Evolutionary conservation across 2,329 filamentous ascomycete genomes (phyloP).

Genomic region (Tricladium varicosporioides): DNA sequence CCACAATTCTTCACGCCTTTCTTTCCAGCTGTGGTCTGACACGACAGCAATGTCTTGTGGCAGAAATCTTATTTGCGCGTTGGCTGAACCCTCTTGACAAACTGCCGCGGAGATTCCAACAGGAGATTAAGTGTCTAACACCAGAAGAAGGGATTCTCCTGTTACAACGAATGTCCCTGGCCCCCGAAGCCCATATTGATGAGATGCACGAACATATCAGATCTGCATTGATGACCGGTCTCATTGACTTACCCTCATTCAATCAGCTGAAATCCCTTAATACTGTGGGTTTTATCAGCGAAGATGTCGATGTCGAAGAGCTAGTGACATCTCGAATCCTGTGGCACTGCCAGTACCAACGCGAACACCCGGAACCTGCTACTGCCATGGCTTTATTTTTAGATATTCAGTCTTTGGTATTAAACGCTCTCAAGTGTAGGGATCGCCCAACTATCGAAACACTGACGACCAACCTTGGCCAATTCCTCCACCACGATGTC

Average conservation of each 20-base stretch:
- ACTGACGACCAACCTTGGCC: constrained; percentile 14
- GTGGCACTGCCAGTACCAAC: constrained; percentile 42
- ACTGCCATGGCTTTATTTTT: constrained; percentile 39
- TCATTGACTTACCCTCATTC: constrained; percentile 19
- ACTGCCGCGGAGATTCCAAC: constrained; percentile 37
- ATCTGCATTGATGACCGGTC: too few relatives aligned
- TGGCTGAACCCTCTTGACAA: constrained; percentile 31
- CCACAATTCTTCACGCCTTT: constrained; percentile 38
- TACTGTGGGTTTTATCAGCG: constrained; percentile 40
- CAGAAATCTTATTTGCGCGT: constrained; percentile 37
- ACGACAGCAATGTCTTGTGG: constrained; percentile 34
- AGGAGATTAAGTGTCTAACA: constrained; percentile 42
- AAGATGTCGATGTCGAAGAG: constrained; percentile 34
- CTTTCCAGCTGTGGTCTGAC: constrained; percentile 38
- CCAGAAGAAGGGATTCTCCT: constrained; percentile 27
- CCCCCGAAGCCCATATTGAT: too few relatives aligned
- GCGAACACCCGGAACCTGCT: constrained; percentile 33
- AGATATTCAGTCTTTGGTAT: constrained; percentile 30
- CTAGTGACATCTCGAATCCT: constrained; percentile 38
- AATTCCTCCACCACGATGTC: constrained; percentile 6
- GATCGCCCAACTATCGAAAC: constrained; percentile 12
- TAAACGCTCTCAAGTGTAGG: constrained; percentile 17
- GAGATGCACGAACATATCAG: too few relatives aligned
- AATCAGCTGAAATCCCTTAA: constrained; percentile 39
- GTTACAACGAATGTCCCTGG: constrained; percentile 4